Evolutionary conservation across 306 rosid genomes (phyloP).

Genomic region (Sophora flavescens): DNA sequence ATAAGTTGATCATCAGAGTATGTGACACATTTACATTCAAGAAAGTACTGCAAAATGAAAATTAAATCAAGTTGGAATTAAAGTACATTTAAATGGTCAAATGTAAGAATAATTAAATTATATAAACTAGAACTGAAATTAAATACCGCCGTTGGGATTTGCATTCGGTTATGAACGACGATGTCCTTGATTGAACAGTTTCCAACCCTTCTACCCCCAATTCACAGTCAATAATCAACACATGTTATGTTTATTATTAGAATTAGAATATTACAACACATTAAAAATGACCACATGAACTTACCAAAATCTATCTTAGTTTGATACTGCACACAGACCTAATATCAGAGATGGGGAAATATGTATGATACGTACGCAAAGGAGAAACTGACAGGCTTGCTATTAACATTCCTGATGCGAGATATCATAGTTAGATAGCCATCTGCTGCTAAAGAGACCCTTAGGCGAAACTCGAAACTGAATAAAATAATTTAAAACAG

Average conservation of each 20-base stretch:
- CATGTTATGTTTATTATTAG: slow-evolving; percentile 37
- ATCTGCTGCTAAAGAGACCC: slow-evolving; percentile 72
- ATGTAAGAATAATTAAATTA: no score
- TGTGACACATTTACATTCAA: no score
- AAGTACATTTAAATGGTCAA: no score
- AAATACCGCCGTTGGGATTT: no score
- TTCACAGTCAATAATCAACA: slow-evolving; percentile 65
- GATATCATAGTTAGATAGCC: slow-evolving; percentile 69
- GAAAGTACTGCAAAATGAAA: no score
- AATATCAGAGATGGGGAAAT: slow-evolving; percentile 83
- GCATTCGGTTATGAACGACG: no score
- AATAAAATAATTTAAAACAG: slow-evolving; percentile 20
- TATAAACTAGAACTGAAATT: no score
- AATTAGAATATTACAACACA: not conserved
- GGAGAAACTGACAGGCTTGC: slow-evolving; percentile 88
- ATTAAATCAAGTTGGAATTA: no score
- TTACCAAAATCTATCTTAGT: not conserved
- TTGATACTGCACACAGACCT: slow-evolving; percentile 54
- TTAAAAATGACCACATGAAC: not conserved
- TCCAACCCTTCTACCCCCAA: slow-evolving; percentile 95
- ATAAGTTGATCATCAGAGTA: no score
- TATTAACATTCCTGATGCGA: slow-evolving; percentile 81
- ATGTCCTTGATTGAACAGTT: no score
- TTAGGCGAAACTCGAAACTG: slow-evolving; percentile 92
- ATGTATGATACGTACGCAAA: slow-evolving; percentile 84